Evolutionary conservation across 1,284 basidiomycete species (phyloP).

Genomic region (Laetiporus sulphureus): DNA sequence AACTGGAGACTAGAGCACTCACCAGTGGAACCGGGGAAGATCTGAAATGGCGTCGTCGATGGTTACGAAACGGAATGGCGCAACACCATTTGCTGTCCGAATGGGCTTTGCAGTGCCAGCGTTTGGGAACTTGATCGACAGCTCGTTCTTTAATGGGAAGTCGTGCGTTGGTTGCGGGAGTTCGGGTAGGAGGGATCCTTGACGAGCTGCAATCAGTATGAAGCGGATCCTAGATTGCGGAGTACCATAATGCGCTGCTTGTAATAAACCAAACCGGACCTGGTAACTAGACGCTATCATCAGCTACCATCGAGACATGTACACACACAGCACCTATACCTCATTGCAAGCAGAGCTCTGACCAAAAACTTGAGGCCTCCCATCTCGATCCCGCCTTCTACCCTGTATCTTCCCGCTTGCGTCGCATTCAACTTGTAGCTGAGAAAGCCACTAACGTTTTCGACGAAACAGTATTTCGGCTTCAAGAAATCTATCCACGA

Average conservation of each 20-base stretch:
- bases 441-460: slow-evolving; percentile 70
- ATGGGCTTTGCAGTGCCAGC: slow-evolving; percentile 37
- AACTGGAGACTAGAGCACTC: no score
- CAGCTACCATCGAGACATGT: no score
- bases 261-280: slow-evolving; percentile 51
- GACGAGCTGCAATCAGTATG: slow-evolving; percentile 58
- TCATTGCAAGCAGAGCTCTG: slow-evolving; percentile 51
- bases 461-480: slow-evolving; percentile 59
- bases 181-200: slow-evolving; percentile 45
- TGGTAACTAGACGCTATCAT: slow-evolving; percentile 47
- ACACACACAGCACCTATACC: no score
- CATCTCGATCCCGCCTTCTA: slow-evolving; percentile 54
- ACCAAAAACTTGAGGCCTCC: slow-evolving; percentile 65
- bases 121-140: slow-evolving; percentile 44
- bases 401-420: slow-evolving; percentile 40
- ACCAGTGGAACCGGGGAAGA: slow-evolving; percentile 67
- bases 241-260: slow-evolving; percentile 68
- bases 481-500: slow-evolving; percentile 58
- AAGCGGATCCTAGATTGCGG: slow-evolving; percentile 67
- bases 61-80: slow-evolving; percentile 46
- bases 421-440: slow-evolving; percentile 44
- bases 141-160: slow-evolving; percentile 37
- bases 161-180: slow-evolving; percentile 68
- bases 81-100: slow-evolving; percentile 37
- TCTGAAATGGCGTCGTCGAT: slow-evolving; percentile 66